These are phyloP conservation scores for Rugonectria rugulosa DNA, from an alignment of 2,329 filamentous ascomycete species.

Conservation along the genomic window DNA sequence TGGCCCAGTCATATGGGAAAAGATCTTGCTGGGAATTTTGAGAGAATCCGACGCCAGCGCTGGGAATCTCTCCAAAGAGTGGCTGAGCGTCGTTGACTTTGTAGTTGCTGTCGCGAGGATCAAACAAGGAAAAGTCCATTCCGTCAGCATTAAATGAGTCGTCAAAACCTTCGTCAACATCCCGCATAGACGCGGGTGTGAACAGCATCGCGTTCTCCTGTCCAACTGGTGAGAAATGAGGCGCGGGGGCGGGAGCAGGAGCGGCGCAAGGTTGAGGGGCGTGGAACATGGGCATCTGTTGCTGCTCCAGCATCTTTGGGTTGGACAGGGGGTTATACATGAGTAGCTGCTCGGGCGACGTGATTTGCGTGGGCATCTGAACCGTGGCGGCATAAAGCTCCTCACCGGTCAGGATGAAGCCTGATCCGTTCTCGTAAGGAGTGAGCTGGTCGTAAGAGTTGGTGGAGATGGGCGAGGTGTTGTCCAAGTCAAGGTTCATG, in stretches of 20 bases:
- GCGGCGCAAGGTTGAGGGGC: conserved; percentile 35
- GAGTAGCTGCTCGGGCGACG: conserved; percentile 43
- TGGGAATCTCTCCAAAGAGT: conserved; percentile 60
- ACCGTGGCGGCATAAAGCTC: conserved; percentile 68
- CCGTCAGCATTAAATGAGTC: conserved; percentile 57
- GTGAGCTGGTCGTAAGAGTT: conserved; percentile 61
- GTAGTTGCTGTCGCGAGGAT: conserved; percentile 46
- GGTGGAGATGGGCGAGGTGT: conserved; percentile 49
- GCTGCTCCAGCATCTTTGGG: conserved; percentile 51
- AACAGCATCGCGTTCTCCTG: conserved; percentile 74
- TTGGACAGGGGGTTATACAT: conserved; percentile 43
- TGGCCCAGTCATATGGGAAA: conserved; percentile 55
- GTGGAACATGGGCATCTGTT: conserved; percentile 49
- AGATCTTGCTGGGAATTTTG: conserved; percentile 62
- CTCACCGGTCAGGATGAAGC: conserved; percentile 68
- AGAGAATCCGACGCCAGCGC: conserved; percentile 58
- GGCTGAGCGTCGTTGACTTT: conserved; percentile 53
- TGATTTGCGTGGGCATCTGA: conserved; percentile 61
- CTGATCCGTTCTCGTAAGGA: conserved; percentile 66
- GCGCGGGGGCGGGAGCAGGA: conserved; percentile 36
- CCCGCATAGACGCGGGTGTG: conserved; percentile 68
- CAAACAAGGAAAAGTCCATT: conserved; percentile 73
- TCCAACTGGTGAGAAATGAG: conserved; percentile 73
- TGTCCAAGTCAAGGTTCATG: conserved; percentile 50
- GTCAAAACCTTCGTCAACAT: conserved; percentile 72